phyloP scores from a whole-genome alignment of 495 filamentous ascomycete genomes.

The Choiromyces venosus region DNA sequence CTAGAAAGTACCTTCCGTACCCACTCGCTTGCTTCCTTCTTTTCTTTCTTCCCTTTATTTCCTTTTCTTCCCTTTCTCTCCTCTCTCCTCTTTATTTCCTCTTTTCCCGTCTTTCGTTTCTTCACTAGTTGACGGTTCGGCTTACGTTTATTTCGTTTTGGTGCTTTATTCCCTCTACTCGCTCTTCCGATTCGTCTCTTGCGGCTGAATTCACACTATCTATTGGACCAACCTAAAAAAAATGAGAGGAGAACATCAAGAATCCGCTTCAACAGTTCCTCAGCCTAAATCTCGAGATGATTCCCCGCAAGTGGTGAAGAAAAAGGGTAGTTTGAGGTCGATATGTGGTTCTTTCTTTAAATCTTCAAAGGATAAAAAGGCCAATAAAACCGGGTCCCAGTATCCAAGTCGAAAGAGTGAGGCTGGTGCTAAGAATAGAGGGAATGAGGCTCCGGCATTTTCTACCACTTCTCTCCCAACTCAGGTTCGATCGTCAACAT shows the following conservation, averaged over 20 bases:
- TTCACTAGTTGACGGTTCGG: constrained; percentile 8
- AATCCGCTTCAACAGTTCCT: not conserved
- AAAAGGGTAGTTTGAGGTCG: constrained; percentile 34
- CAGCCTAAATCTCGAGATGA: not conserved
- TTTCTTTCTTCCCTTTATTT: constrained; percentile 3
- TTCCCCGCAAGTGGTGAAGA: constrained; percentile 20
- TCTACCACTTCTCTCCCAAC: constrained; percentile 33
- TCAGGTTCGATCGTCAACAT: not conserved
- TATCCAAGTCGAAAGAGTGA: constrained; percentile 10
- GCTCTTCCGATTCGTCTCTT: not conserved
- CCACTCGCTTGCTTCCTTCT: constrained; percentile 10
- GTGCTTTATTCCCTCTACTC: constrained; percentile 11
- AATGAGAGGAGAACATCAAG: not conserved
- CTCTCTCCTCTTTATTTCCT: constrained; percentile 13
- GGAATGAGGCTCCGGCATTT: constrained; percentile 4
- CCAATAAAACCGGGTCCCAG: not conserved
- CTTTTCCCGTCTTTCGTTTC: constrained; percentile 18
- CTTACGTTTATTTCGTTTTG: constrained; percentile 21
- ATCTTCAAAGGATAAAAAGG: constrained; percentile 15
- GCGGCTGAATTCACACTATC: not conserved
- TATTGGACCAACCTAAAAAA: not conserved
- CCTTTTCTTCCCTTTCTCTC: constrained; percentile 7
- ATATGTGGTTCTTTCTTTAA: constrained; percentile 35
- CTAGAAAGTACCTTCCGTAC: constrained; percentile 3
- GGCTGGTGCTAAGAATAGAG: constrained; percentile 12